A percentile compares a stretch with the other conserved stretches of the same genome.
These are phyloP conservation scores for Venturia pyrina DNA, from an alignment of 2,329 filamentous ascomycete species.

Conservation along the genomic window DNA sequence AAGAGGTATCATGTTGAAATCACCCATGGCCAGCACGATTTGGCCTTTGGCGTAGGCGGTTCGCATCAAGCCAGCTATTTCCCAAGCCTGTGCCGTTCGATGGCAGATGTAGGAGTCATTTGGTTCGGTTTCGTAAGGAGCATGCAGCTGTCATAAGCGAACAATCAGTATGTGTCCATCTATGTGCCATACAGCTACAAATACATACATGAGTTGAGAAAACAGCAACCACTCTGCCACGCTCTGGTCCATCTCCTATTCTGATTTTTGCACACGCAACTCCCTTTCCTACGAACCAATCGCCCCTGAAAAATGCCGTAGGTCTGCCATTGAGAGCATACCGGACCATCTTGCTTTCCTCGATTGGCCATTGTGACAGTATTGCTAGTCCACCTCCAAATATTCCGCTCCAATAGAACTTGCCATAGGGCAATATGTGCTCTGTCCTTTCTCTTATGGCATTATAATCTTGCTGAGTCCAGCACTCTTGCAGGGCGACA, in stretches of 20 bases:
- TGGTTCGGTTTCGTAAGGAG: conserved; percentile 72
- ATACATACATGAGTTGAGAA: conserved; percentile 77
- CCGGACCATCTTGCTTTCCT: conserved; percentile 72
- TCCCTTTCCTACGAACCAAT: conserved; percentile 95
- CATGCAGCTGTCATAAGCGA: conserved; percentile 49
- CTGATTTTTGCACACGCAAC: conserved; percentile 74
- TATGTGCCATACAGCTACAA: not conserved
- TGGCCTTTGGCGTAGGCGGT: conserved; percentile 71
- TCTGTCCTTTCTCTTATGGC: conserved; percentile 64
- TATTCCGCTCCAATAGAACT: conserved; percentile 84
- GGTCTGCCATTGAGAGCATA: conserved; percentile 92
- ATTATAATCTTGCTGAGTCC: conserved; percentile 75
- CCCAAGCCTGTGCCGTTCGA: conserved; percentile 87
- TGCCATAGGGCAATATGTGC: conserved; percentile 72
- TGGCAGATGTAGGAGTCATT: conserved; percentile 84
- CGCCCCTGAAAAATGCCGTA: conserved; percentile 85
- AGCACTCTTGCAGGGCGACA: conserved; percentile 92
- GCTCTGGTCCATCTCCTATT: conserved; percentile 48
- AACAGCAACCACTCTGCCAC: conserved; percentile 63
- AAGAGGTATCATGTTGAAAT: conserved; percentile 93
- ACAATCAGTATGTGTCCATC: not conserved
- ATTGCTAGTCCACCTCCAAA: conserved; percentile 87
- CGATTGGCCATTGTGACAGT: conserved; percentile 83
- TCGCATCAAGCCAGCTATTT: conserved; percentile 80
- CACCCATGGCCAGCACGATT: conserved; percentile 75